Evolutionary conservation across 768 basidiomycete genomes (phyloP), one percentile per base, ranked within the genome.

Genomic region (Cystobasidium onofrii): DNA sequence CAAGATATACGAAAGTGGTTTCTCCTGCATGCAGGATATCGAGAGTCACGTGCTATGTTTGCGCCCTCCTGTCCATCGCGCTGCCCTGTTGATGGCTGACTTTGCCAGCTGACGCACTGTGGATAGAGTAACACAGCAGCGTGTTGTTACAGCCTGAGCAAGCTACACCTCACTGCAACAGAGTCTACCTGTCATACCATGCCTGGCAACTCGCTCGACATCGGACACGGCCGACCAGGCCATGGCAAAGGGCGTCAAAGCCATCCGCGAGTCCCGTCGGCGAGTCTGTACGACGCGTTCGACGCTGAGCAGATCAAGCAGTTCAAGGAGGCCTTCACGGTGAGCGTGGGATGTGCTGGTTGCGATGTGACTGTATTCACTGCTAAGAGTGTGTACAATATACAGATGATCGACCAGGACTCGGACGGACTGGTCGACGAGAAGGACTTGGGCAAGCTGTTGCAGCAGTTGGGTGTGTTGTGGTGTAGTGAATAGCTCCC

Each of bases 301-400:
- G 73, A 74, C 34, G 36, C 73, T 31, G 65, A 52, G 20, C 73
- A 74, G 55, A 50, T 74, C 71, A 46, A 50, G 69, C 46, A 60
- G 39, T 74, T 74, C 73, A 74, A 74, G 64, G 73, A 74, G 64
- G 73, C 73, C 31, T 74, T 74, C 41, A 36, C 46, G 9, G 73
- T 74, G 34, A 6, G 73, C 39, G 6, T 15, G 7, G 15, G 39
- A 15, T 15, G 39, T 39, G 39, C 33, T 27, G 39, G n/a, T n/a
- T n/a, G n/a, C n/a, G n/a, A 18, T 1, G 15, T 29, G 33, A 6
- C 12, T 60, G 57, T 71, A 27, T 71, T 55, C n/a, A 57, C 7
- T 31, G 27, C 33, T 13, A 10, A 23, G 63, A 20, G 17, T 64
- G 18, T 17, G 13, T 29, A 31, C 17, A 9, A 18, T 60, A 6